Evolutionary conservation across 352 stramenopile genomes (phyloP).

Genomic region (Paralagenidium karlingii): DNA sequence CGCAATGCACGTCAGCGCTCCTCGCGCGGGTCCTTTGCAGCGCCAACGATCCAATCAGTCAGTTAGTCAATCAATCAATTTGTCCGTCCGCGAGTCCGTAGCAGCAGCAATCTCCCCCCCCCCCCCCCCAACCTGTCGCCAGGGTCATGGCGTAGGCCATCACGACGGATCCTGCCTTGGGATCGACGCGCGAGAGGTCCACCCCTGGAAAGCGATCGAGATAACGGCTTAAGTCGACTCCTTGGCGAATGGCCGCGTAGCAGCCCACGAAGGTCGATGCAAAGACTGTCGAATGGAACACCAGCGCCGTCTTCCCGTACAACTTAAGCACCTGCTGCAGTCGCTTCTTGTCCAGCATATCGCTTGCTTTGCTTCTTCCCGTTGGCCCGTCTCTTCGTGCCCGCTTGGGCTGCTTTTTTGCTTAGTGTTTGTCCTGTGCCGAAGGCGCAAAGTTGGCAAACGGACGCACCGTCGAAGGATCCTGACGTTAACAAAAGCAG

Average conservation of each 20-base stretch:
- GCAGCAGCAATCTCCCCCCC: no score
- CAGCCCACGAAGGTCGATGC: conserved; percentile 87
- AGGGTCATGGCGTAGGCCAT: conserved; percentile 91
- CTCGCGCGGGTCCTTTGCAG: conserved; percentile 34
- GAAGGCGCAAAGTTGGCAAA: no score
- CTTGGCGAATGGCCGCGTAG: conserved; percentile 52
- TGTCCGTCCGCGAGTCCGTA: no score
- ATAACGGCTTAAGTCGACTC: conserved; percentile 40
- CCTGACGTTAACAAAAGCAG: no score
- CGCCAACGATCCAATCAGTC: no score
- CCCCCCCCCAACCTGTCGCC: conserved; percentile 60
- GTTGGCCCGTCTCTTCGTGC: conserved; percentile 9
- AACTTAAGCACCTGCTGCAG: conserved; percentile 79
- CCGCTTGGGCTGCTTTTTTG: no score
- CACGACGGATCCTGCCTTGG: conserved; percentile 44
- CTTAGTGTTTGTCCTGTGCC: no score
- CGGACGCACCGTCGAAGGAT: no score
- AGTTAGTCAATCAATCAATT: no score
- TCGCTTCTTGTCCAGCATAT: conserved; percentile 50
- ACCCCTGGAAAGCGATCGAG: conserved; percentile 54
- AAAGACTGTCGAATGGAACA: conserved; percentile 90
- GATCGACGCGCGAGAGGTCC: conserved; percentile 50
- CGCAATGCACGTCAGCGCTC: conserved; percentile 58
- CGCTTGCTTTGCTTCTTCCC: conserved; percentile 11
- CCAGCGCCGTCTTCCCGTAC: conserved; percentile 90